Evolutionary conservation across 441 rosid genomes (phyloP).

Genomic region (Omphalea diandra): DNA sequence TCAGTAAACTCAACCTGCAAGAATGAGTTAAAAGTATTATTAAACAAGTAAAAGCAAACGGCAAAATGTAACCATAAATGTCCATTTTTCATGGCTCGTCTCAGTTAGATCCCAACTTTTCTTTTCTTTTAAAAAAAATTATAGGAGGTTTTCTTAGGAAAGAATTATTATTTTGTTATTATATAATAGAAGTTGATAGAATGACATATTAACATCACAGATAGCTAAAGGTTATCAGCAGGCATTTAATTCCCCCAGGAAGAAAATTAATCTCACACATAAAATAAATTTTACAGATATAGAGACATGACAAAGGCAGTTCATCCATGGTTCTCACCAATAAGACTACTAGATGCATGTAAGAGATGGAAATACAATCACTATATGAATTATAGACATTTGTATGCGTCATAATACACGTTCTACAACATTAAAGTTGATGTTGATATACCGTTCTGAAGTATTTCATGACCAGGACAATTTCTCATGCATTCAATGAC

Average conservation of each 20-base stretch:
- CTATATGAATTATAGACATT: no score
- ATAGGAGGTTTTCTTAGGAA: background rate
- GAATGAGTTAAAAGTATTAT: background rate
- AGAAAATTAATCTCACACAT: background rate
- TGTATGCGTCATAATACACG: background rate
- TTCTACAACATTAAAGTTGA: background rate
- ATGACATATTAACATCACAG: background rate
- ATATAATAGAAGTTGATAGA: background rate
- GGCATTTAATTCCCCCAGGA: background rate
- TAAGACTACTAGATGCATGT: background rate
- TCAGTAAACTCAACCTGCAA: constrained; percentile 63
- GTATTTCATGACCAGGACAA: background rate
- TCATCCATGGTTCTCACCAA: background rate
- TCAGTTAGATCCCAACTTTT: background rate
- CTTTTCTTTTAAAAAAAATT: background rate
- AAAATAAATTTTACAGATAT: background rate
- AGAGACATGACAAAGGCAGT: background rate
- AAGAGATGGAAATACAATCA: background rate
- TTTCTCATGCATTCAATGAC: background rate
- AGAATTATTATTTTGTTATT: background rate
- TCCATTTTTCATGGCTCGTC: background rate
- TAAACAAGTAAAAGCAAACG: background rate
- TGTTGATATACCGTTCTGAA: background rate
- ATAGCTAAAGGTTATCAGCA: background rate
- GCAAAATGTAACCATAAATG: background rate